phyloP scores from a whole-genome alignment of 164 flowering plant genomes.

The Hamamelis virginiana region DNA sequence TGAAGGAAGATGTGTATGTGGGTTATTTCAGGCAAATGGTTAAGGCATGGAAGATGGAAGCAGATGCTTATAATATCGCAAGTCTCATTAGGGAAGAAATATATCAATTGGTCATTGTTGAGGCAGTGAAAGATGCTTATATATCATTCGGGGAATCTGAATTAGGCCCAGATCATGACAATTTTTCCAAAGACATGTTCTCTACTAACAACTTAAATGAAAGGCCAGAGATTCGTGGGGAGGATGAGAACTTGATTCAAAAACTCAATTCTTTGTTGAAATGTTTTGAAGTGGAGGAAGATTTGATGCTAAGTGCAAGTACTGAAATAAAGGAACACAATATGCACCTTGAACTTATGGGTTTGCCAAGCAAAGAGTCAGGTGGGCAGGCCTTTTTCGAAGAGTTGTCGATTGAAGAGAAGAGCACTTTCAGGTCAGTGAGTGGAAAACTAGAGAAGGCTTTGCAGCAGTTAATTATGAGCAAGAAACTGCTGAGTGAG shows the following conservation, averaged over 20 bases:
- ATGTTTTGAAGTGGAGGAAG: conserved; percentile 25
- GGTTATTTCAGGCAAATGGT: conserved; percentile 20
- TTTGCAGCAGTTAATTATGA: conserved; percentile 29
- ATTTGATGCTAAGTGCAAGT: conserved; percentile 19
- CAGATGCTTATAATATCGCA: conserved; percentile 18
- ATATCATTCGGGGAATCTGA: conserved; percentile 4
- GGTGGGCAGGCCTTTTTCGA: conserved; percentile 10
- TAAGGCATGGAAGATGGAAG: conserved; percentile 18
- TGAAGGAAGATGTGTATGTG: conserved; percentile 21
- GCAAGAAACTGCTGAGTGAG: conserved; percentile 32
- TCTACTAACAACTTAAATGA: background rate
- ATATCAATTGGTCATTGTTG: conserved; percentile 21
- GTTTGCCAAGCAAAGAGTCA: conserved; percentile 16
- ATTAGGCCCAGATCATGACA: conserved; percentile 1
- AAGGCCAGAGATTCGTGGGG: conserved; percentile 12
- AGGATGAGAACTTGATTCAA: conserved; percentile 27
- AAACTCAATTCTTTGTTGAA: conserved; percentile 25
- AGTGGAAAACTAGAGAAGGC: conserved; percentile 35
- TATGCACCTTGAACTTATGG: conserved; percentile 14
- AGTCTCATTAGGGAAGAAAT: conserved; percentile 27
- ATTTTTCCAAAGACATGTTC: background rate
- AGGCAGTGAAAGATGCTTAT: conserved; percentile 26
- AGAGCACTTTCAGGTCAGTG: conserved; percentile 24
- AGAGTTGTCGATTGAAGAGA: conserved; percentile 28
- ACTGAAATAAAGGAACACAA: conserved; percentile 25